These are phyloP conservation scores for Xylaria bambusicola DNA, from an alignment of 495 filamentous ascomycete species.

Conservation along the genomic window DNA sequence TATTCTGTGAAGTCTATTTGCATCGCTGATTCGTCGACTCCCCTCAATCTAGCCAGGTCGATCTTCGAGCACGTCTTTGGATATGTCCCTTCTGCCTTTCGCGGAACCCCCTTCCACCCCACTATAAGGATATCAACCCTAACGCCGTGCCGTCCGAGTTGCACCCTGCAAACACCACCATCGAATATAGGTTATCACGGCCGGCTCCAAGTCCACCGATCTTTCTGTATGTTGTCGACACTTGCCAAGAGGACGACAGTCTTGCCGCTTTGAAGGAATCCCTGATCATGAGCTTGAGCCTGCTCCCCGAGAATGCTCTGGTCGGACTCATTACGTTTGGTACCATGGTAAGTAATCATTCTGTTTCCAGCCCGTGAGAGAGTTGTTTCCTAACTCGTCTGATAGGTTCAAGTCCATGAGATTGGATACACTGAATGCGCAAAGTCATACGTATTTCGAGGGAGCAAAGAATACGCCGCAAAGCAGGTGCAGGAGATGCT, in stretches of 20 bases:
- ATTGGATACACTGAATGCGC: slow-evolving; percentile 97
- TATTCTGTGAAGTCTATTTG: background rate
- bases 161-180: slow-evolving; percentile 90
- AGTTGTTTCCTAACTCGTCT: slow-evolving; percentile 35
- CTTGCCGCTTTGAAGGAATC: slow-evolving; percentile 94
- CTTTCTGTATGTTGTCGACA: slow-evolving; percentile 97
- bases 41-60: slow-evolving; percentile 74
- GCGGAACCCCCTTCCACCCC: slow-evolving; percentile 90
- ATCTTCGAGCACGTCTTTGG: slow-evolving; percentile 92
- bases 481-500: slow-evolving; percentile 99
- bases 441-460: slow-evolving; percentile 99
- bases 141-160: slow-evolving; percentile 95
- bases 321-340: slow-evolving; percentile 96
- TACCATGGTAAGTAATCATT: slow-evolving; percentile 86
- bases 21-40: slow-evolving; percentile 24
- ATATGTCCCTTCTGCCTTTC: slow-evolving; percentile 98
- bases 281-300: slow-evolving; percentile 92
- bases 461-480: slow-evolving; percentile 93
- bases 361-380: background rate
- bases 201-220: slow-evolving; percentile 94
- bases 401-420: slow-evolving; percentile 91
- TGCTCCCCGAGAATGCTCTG: slow-evolving; percentile 89
- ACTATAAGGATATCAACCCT: slow-evolving; percentile 98
- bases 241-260: slow-evolving; percentile 98
- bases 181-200: slow-evolving; percentile 92